Base-by-base conservation (phyloP, 345 rosid species). In the Arabis alpina region DNA sequence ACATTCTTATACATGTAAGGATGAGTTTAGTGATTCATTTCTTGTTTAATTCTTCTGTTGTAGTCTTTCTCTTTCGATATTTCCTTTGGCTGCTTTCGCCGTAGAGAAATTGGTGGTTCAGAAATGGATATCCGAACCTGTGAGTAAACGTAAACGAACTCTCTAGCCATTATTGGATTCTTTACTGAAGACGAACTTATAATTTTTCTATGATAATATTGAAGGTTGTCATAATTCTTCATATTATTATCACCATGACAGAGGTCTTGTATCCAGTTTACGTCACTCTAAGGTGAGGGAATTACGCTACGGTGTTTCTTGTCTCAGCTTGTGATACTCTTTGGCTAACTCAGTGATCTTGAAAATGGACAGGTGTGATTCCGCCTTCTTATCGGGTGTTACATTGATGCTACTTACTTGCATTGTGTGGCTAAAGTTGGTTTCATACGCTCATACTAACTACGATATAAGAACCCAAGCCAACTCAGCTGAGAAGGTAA, bases 371-470 rank as follows among this genome's bases (percentile, higher is more conserved):
- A 94, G 98, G 77, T 89, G 93, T 75, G 95, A 88, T 77, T 94
- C 98, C 12, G 97, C 93, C 48, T 83, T 94, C 74, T 72, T 87
- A 56, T 92, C 92, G 27, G 99, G 98, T 55, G 86, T 83, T 57
- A 82, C 97, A 0, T 77, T 94, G 84, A 94, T 94, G 99, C 88
- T 89, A 47, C 83, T 94, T 78, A 80, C 99, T 71, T 89, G 98
- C 81, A 87, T 94, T 53, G 99, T 92, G 73, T 94, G 99, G 98
- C 71, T 94, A 54, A 94, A 94, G 81, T 72, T 92, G 83, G 92
- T 94, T 28, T 92, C 99, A 24, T 94, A 88, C 70, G 99, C 92
- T 19, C 99, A 94, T 80, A 89, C 99, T 19, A 91, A 68, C 84
- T 77, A 75, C 68, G 99, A 94, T 77, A 81, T 88, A 85, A 89